Percentiles rank a stretch among this genome's conserved stretches.
Evolutionary conservation across 106 monocot genomes (phyloP).

Genomic region (Hemerocallis citrina): DNA sequence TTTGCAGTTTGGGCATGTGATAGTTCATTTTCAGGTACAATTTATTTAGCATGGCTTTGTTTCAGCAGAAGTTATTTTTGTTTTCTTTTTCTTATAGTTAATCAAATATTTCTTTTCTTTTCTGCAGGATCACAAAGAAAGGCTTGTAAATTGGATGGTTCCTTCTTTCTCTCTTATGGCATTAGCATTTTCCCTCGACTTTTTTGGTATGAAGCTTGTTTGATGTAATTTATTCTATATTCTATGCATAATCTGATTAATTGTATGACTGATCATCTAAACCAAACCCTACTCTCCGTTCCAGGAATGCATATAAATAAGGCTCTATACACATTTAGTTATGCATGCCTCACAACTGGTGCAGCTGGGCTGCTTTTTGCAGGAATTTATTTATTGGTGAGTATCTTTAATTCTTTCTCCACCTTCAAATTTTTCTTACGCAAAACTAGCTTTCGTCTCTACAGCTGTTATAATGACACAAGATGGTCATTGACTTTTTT

Average conservation of each 20-base stretch:
- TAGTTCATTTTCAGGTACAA: conserved; percentile 69
- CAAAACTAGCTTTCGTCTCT: no score
- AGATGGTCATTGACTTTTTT: no score
- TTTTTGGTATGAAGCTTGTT: conserved; percentile 45
- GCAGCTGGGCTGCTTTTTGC: conserved; percentile 63
- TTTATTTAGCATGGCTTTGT: no score
- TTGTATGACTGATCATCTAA: no score
- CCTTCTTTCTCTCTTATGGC: conserved; percentile 60
- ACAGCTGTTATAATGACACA: no score
- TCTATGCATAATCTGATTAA: no score
- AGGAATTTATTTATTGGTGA: conserved; percentile 67
- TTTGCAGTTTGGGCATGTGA: conserved; percentile 76
- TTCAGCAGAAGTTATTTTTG: no score
- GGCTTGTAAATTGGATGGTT: conserved; percentile 62
- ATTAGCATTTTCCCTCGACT: conserved; percentile 50
- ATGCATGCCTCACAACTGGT: conserved; percentile 70
- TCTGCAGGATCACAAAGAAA: conserved; percentile 61
- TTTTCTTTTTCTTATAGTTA: not conserved
- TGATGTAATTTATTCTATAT: no score
- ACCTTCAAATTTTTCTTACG: not conserved
- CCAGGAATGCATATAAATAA: conserved; percentile 89
- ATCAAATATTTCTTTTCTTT: not conserved
- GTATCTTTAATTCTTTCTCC: not conserved
- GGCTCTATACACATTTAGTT: conserved; percentile 69
- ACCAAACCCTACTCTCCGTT: not conserved